Conservation (phyloP, 768 basidiomycete species). For the Hericium rajendrae region DNA sequence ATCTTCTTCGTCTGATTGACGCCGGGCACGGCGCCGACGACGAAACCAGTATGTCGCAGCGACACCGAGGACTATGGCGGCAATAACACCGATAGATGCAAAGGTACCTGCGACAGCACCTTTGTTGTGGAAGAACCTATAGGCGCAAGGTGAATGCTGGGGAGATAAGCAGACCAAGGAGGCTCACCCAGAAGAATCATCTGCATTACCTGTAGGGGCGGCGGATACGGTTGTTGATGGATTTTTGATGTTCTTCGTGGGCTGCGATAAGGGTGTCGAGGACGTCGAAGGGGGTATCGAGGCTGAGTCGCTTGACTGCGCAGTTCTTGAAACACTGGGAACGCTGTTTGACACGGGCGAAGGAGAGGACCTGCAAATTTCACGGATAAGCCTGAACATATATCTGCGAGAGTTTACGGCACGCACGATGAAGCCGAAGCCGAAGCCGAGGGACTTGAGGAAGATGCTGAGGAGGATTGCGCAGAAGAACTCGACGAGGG, state of each 20-base stretch:
- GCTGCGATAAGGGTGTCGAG: no score
- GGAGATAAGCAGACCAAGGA: background rate
- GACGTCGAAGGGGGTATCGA: background rate
- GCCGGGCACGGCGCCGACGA: background rate
- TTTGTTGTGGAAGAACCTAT: constrained; percentile 10
- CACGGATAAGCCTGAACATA: background rate
- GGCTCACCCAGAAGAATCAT: background rate
- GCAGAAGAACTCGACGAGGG: background rate
- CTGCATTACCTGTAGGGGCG: background rate
- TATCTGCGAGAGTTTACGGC: background rate
- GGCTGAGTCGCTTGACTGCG: background rate
- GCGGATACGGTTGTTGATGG: background rate
- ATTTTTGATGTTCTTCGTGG: no score
- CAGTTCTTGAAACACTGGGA: no score
- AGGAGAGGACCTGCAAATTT: background rate
- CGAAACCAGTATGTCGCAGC: background rate
- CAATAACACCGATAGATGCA: constrained; percentile 13
- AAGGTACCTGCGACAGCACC: constrained; percentile 17
- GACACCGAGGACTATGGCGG: constrained; percentile 1
- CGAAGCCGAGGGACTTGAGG: background rate
- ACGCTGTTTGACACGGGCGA: background rate
- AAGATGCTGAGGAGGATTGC: background rate
- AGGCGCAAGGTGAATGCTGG: constrained; percentile 5
- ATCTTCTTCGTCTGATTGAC: background rate
- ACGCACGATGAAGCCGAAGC: background rate